Base-by-base conservation (phyloP, 176 grass and related monocot genomes). In the Eleusine indica region DNA sequence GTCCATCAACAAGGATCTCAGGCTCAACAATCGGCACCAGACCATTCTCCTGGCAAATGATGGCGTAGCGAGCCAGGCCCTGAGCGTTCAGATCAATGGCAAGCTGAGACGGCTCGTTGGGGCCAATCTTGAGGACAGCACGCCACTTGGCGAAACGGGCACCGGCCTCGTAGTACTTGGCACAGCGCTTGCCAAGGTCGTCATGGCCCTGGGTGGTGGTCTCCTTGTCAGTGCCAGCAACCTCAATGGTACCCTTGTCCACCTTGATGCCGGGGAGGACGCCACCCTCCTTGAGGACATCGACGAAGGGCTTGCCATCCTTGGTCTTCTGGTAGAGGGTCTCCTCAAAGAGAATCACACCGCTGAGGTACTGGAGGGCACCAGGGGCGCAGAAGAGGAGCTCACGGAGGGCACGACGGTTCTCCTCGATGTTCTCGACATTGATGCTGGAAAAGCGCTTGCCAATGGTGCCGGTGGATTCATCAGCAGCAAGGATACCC, bases 61-160 rank as follows among this genome's bases (percentile, higher is more conserved):
- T 96, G 28, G 94, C 94, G 11, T 96, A 96, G 28, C 94, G 94
- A 40, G 94, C 94, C 21, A 96, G 62, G 2, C 94, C 94, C 62
- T 96, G 91, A 25, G 94, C 94, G 0, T 96, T 96, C 64, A 93
- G 88, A 63, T 93, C 86, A 77, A 96, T 96, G 54, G 94, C 75
- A 46, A 96, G 88, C 86, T 96, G 90, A 0, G 94, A 96, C 41
- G 94, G 94, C 86, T 93, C 94, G 0, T 77, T 96, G 32, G 91
- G 68, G 57, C 91, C 84, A 9, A 96, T 96, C 68, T 96, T 96
- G 40, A 96, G 94, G 73, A 96, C 94, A 1, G 91, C 94, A 19
- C 94, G 94, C 94, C 94, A 96, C 91, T 96, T 96, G 75, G 94
- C 94, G 67, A 96, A 96, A 73, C 94, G 90, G 71, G 94, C 94